Conservation (phyloP, 805 yeast species). For the Blastobotrys robertii region DNA sequence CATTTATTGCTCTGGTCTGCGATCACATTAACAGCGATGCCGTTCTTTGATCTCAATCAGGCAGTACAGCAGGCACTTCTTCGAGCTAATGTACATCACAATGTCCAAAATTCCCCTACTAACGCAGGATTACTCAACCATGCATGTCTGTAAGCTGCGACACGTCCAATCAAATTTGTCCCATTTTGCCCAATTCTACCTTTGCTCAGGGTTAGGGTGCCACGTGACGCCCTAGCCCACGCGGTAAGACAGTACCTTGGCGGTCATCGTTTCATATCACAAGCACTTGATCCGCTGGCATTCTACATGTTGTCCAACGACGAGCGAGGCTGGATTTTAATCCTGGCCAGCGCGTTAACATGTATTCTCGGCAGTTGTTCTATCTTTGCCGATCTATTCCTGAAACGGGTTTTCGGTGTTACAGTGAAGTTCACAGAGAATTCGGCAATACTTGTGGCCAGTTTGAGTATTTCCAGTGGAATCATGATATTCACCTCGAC, state of each 20-base stretch:
- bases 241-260: background rate
- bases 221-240: background rate
- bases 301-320: constrained; percentile 7
- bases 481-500: constrained; percentile 70
- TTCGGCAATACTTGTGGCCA: constrained; percentile 57
- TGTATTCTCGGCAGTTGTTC: constrained; percentile 64
- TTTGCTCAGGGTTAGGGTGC: too few species aligned
- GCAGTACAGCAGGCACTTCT: too few species aligned
- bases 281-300: too few species aligned
- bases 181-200: background rate
- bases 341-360: constrained; percentile 54
- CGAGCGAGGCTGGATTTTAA: constrained; percentile 41
- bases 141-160: too few species aligned
- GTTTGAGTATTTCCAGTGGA: constrained; percentile 73
- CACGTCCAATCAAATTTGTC: background rate
- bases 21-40: too few species aligned
- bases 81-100: too few species aligned
- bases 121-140: too few species aligned
- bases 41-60: too few species aligned
- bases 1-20: too few species aligned
- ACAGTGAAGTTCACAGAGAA: constrained; percentile 50
- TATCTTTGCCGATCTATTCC: constrained; percentile 52
- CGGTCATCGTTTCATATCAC: background rate
- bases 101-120: too few species aligned
- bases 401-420: constrained; percentile 33